Evolutionary conservation across 441 rosid species (phyloP).

Genomic region (Pelargonium exstipulatum): DNA sequence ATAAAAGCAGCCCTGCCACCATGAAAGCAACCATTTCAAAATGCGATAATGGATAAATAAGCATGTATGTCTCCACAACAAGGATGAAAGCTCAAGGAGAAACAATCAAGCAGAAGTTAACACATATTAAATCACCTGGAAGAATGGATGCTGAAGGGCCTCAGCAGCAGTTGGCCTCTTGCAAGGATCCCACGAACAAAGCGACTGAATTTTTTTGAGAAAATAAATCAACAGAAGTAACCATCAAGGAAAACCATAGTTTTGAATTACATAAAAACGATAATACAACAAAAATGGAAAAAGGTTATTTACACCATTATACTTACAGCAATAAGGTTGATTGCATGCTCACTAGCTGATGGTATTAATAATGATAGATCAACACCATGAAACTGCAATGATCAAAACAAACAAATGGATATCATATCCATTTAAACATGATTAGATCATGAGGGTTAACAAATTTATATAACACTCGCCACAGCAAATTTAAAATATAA

Average conservation of each 20-base stretch:
- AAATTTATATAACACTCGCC: too few relatives aligned
- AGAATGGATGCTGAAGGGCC: slow-evolving; percentile 89
- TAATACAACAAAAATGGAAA: not conserved
- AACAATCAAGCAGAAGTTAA: not conserved
- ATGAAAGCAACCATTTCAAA: not conserved
- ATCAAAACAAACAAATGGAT: not conserved
- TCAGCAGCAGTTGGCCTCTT: slow-evolving; percentile 79
- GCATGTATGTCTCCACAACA: not conserved
- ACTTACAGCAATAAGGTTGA: slow-evolving; percentile 63
- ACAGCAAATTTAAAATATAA: too few relatives aligned
- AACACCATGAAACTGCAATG: slow-evolving; percentile 56
- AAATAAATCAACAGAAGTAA: too few relatives aligned
- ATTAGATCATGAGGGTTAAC: too few relatives aligned
- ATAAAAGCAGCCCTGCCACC: slow-evolving; percentile 67
- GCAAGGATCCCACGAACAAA: slow-evolving; percentile 92
- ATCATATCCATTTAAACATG: not conserved
- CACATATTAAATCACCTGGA: slow-evolving; percentile 44
- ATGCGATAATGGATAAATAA: not conserved
- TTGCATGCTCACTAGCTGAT: slow-evolving; percentile 66
- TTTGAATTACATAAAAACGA: too few relatives aligned
- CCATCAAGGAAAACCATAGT: too few relatives aligned
- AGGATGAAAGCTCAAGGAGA: not conserved
- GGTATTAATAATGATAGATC: slow-evolving; percentile 55
- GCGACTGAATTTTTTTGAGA: slow-evolving; percentile 27
- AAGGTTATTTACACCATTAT: not conserved